Percentiles rank a stretch among this genome's conserved stretches.
These are phyloP conservation scores for Blastocystis sp. DNA, from an alignment of 352 stramenopile genomes.

Conservation along the genomic window DNA sequence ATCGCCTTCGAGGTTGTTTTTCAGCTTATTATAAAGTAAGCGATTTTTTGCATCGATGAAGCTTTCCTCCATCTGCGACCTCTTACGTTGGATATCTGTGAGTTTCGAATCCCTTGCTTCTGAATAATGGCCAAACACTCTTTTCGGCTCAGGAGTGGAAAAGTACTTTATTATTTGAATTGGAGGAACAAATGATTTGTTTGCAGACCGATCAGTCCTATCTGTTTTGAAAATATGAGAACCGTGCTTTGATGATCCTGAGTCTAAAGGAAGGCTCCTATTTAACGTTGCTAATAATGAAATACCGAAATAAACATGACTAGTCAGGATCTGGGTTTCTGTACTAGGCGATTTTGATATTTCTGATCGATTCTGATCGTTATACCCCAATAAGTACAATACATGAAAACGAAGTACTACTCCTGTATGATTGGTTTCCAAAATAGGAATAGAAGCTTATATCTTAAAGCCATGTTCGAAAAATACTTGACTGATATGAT, in stretches of 20 bases:
- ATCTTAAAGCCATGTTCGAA: neutral
- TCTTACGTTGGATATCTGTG: neutral
- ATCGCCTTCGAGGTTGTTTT: neutral
- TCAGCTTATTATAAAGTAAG: neutral
- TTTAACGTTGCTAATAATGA: neutral
- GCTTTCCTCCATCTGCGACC: neutral
- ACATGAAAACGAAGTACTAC: too few species aligned
- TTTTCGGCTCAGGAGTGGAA: neutral
- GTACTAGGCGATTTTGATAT: too few species aligned
- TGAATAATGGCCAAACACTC: neutral
- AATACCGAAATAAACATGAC: too few species aligned
- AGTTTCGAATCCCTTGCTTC: neutral
- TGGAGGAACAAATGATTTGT: neutral
- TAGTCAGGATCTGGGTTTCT: too few species aligned
- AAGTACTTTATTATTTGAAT: neutral
- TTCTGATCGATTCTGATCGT: too few species aligned
- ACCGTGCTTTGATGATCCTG: neutral
- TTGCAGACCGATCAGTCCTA: neutral
- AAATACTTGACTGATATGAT: neutral
- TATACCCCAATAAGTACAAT: too few species aligned
- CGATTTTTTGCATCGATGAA: slow-evolving; percentile 1
- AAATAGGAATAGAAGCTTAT: neutral
- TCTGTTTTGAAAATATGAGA: neutral
- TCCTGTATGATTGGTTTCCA: neutral
- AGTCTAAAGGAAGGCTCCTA: neutral